phyloP scores from a whole-genome alignment of 257 asterid species.

The Nicotiana paniculata region DNA sequence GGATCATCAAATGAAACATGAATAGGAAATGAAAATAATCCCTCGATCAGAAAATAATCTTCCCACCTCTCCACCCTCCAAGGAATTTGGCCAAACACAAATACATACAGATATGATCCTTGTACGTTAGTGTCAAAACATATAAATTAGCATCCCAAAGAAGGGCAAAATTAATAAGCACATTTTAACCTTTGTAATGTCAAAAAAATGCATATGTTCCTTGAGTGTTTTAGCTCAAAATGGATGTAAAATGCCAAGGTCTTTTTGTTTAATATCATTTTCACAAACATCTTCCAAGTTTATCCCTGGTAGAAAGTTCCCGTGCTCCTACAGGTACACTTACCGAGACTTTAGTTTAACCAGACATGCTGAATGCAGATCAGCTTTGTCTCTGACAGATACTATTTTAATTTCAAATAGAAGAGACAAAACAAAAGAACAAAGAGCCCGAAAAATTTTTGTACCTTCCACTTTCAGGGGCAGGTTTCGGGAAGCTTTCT shows the following conservation, averaged over 20 bases:
- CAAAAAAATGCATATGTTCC: not conserved
- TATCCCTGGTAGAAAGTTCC: not conserved
- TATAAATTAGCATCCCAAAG: not conserved
- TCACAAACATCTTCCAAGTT: not conserved
- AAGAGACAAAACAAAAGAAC: not conserved
- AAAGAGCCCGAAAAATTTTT: slow-evolving; percentile 12
- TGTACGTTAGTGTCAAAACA: not conserved
- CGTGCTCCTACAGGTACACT: slow-evolving; percentile 2
- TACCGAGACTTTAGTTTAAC: not conserved
- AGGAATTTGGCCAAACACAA: not conserved
- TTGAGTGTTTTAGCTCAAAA: not conserved
- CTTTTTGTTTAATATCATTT: not conserved
- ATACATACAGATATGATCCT: not conserved
- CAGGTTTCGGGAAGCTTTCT: slow-evolving; percentile 50
- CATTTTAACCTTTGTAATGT: not conserved
- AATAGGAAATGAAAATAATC: not conserved
- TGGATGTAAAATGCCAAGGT: not conserved
- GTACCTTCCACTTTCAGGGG: slow-evolving; percentile 69
- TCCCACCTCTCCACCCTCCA: not conserved
- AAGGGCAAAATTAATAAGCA: not conserved
- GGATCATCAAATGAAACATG: not conserved
- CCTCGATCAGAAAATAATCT: not conserved
- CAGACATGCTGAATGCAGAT: not conserved
- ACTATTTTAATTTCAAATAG: not conserved
- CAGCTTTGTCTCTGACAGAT: not conserved